These are phyloP conservation scores for Lineolata rhizophorae DNA, from an alignment of 495 filamentous ascomycete genomes.

Conservation along the genomic window DNA sequence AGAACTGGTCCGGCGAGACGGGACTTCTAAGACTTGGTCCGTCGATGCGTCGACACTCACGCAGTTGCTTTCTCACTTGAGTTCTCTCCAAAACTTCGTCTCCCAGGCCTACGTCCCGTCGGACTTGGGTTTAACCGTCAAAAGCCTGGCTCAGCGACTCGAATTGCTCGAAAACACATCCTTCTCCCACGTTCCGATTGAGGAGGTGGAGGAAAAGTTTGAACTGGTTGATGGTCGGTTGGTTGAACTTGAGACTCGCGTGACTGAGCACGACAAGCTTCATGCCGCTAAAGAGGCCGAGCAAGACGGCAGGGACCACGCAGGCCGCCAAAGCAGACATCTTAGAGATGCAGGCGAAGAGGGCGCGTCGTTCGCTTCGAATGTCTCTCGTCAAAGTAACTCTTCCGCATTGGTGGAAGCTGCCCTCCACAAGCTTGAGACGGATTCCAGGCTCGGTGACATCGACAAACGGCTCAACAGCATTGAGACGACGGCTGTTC, in stretches of 20 bases:
- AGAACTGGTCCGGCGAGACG: background rate
- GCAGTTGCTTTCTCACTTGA: slow-evolving; percentile 12
- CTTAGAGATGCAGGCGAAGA: background rate
- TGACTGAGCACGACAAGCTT: slow-evolving; percentile 34
- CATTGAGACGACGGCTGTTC: slow-evolving; percentile 30
- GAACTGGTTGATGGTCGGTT: slow-evolving; percentile 34
- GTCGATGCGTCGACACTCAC: background rate
- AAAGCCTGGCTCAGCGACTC: slow-evolving; percentile 30
- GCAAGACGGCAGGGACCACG: slow-evolving; percentile 4
- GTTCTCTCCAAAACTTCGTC: slow-evolving; percentile 10
- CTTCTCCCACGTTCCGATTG: slow-evolving; percentile 30
- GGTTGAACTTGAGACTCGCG: slow-evolving; percentile 36
- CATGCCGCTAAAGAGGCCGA: slow-evolving; percentile 22
- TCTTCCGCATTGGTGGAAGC: slow-evolving; percentile 14
- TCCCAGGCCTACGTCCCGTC: too few species aligned
- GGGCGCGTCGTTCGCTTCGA: slow-evolving; percentile 13
- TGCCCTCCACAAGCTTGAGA: slow-evolving; percentile 14
- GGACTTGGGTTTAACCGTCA: slow-evolving; percentile 21
- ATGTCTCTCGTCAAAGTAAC: slow-evolving; percentile 13
- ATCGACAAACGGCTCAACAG: slow-evolving; percentile 32
- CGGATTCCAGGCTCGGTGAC: slow-evolving; percentile 21
- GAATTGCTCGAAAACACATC: slow-evolving; percentile 38
- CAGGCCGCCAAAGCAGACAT: background rate
- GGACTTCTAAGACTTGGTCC: too few species aligned
- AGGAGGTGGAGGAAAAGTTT: slow-evolving; percentile 35